Conservation (phyloP, 2,329 filamentous ascomycete genomes). For the Dryadomyces quercus-mongolicae region DNA sequence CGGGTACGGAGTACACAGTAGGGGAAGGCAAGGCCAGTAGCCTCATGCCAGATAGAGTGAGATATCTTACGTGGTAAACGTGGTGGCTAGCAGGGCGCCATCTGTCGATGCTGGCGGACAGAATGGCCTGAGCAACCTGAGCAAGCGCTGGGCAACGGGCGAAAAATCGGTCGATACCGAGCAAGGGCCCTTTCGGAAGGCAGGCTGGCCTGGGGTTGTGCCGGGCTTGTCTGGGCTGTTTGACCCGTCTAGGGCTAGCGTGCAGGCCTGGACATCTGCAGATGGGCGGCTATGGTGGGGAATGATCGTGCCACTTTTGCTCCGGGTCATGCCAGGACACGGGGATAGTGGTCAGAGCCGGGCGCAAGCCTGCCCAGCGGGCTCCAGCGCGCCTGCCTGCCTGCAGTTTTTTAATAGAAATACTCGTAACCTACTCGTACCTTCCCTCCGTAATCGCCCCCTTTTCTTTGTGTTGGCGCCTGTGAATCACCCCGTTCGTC, state of each 20-base stretch:
- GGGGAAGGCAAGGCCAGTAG: not conserved
- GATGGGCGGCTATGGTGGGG: conserved; percentile 5
- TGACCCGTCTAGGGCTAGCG: not conserved
- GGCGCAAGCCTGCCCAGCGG: not conserved
- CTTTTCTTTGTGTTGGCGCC: not conserved
- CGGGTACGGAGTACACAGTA: too few species aligned
- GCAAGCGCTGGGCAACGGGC: conserved; percentile 13
- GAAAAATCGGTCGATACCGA: conserved; percentile 20
- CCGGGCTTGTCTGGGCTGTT: not conserved
- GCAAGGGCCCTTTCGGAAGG: not conserved
- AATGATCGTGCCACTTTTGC: conserved; percentile 13
- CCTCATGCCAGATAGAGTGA: not conserved
- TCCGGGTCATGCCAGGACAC: conserved; percentile 10
- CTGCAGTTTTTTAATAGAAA: too few species aligned
- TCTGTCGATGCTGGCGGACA: conserved; percentile 10
- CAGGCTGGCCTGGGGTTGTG: not conserved
- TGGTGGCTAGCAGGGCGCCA: not conserved
- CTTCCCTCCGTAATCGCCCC: not conserved
- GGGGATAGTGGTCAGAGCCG: conserved; percentile 10
- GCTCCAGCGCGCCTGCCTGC: not conserved
- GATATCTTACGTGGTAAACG: not conserved
- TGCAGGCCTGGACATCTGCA: not conserved
- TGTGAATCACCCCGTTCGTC: not conserved
- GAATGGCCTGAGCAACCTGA: conserved; percentile 21
- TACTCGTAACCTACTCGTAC: not conserved